These are phyloP conservation scores for Aspergillus diversus DNA, from an alignment of 495 filamentous ascomycete genomes.

Conservation along the genomic window DNA sequence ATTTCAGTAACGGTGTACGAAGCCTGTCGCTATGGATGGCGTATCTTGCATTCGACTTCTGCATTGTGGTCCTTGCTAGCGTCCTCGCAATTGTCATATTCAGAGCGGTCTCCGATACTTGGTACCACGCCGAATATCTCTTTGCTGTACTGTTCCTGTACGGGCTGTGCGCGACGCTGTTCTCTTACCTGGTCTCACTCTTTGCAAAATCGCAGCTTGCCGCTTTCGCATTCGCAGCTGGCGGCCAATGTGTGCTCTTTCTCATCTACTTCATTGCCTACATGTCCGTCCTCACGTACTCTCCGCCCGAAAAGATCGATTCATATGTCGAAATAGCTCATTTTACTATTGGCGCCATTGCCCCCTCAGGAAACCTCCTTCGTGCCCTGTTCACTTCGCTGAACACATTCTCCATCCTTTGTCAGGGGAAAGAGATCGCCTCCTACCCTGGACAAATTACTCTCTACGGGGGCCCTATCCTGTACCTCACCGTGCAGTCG, in stretches of 20 bases:
- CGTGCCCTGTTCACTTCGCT: constrained; percentile 72
- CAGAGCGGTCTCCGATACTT: constrained; percentile 59
- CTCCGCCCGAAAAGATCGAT: constrained; percentile 63
- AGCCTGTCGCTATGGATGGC: constrained; percentile 76
- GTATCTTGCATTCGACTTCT: constrained; percentile 78
- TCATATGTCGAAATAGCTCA: constrained; percentile 61
- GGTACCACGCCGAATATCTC: constrained; percentile 75
- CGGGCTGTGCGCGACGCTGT: constrained; percentile 68
- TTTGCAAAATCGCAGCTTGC: constrained; percentile 70
- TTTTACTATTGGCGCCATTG: constrained; percentile 67
- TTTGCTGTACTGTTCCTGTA: constrained; percentile 78
- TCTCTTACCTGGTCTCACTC: constrained; percentile 75
- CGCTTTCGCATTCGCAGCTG: constrained; percentile 75
- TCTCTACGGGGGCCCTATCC: constrained; percentile 77
- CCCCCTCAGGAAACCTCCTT: constrained; percentile 69
- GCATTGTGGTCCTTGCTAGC: constrained; percentile 62
- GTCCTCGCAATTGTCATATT: constrained; percentile 66
- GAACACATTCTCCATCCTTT: constrained; percentile 77
- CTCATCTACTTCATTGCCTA: constrained; percentile 78
- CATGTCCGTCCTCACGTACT: constrained; percentile 68
- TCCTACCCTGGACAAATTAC: constrained; percentile 70
- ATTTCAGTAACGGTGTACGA: constrained; percentile 84
- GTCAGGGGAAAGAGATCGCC: constrained; percentile 61
- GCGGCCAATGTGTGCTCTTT: constrained; percentile 71
- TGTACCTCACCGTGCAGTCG: constrained; percentile 73